Evolutionary conservation across 139 green algal species (phyloP).

Genomic region (Trebouxia sp.): DNA sequence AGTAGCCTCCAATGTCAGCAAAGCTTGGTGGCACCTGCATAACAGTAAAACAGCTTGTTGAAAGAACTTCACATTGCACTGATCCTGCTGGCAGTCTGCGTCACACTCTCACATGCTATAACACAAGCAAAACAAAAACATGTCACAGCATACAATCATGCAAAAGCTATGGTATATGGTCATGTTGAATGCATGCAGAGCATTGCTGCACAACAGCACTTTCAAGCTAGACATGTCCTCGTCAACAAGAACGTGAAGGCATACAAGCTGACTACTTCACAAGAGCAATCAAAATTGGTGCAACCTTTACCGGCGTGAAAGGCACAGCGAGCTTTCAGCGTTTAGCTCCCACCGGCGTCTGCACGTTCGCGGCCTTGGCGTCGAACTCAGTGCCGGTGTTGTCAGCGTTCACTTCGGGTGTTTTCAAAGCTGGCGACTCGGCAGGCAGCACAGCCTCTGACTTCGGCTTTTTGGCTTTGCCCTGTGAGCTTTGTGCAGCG

Average conservation of each 20-base stretch:
- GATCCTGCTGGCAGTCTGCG: no score
- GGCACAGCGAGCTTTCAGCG: neutral
- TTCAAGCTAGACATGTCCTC: no score
- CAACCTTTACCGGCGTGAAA: neutral
- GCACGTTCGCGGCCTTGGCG: neutral
- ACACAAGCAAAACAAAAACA: no score
- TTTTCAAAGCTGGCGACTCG: neutral
- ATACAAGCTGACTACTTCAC: no score
- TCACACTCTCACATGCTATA: no score
- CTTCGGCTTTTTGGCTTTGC: neutral
- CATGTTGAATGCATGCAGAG: no score
- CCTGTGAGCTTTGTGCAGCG: no score
- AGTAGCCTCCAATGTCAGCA: constrained; percentile 15
- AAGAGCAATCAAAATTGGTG: neutral
- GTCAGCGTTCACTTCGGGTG: neutral
- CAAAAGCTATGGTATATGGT: no score
- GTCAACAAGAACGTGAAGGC: no score
- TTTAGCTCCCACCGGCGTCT: constrained; percentile 23
- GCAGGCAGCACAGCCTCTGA: neutral
- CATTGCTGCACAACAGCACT: no score
- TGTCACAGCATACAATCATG: no score
- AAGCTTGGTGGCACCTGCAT: neutral
- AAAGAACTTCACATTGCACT: no score
- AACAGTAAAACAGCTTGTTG: neutral
- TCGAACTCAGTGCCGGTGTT: constrained; percentile 2